Conservation (phyloP, 805 yeast species). For the Candida oleophila region DNA sequence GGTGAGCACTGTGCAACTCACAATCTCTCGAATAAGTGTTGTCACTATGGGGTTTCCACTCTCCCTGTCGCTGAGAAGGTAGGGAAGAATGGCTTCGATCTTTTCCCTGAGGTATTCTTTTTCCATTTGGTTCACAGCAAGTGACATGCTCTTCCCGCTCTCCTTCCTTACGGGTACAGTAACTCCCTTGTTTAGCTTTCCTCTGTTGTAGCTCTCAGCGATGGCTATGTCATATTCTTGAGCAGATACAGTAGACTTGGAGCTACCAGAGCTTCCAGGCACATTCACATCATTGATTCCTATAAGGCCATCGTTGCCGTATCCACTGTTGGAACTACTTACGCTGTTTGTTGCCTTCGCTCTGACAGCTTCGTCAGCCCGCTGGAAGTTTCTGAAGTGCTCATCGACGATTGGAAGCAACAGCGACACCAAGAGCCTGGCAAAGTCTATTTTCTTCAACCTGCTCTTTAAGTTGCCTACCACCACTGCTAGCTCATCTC, state of each 20-base stretch:
- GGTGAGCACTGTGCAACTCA: conserved; percentile 48
- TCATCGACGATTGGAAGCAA: conserved; percentile 64
- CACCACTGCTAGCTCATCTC: conserved; percentile 41
- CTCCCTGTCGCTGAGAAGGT: conserved; percentile 46
- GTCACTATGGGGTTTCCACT: conserved; percentile 48
- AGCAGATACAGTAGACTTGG: conserved; percentile 8
- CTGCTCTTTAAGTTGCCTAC: conserved; percentile 42
- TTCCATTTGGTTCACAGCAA: conserved; percentile 28
- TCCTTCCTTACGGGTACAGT: conserved; percentile 28
- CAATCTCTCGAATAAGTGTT: conserved; percentile 59
- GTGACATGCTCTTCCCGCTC: conserved; percentile 12
- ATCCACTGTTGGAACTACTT: neutral
- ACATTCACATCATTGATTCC: neutral
- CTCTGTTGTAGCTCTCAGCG: conserved; percentile 40
- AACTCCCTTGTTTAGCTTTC: conserved; percentile 56
- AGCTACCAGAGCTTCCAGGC: neutral
- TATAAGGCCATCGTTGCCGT: neutral
- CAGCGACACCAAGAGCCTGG: conserved; percentile 55
- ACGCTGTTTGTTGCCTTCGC: conserved; percentile 16
- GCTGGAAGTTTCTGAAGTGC: conserved; percentile 55
- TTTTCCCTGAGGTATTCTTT: conserved; percentile 49
- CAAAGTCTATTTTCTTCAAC: conserved; percentile 46
- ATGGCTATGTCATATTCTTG: conserved; percentile 39
- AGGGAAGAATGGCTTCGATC: conserved; percentile 46
- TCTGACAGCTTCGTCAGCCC: conserved; percentile 37